These are phyloP conservation scores for Setaria italica DNA, from an alignment of 202 grass and related monocot species.

Conservation along the genomic window DNA sequence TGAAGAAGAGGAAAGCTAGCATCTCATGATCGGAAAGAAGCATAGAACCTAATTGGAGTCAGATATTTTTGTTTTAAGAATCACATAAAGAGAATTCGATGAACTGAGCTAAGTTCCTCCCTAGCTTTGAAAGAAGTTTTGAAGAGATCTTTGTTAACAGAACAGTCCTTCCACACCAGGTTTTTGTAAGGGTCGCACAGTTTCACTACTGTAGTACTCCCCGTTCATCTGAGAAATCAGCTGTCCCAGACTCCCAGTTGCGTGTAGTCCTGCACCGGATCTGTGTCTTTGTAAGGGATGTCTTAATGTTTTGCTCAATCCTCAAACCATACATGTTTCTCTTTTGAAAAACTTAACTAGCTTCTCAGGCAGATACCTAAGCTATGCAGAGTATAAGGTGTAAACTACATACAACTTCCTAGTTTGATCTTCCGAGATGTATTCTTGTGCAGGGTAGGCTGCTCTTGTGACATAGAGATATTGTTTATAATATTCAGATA, in stretches of 20 bases:
- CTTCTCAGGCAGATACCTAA: background rate
- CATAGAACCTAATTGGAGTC: background rate
- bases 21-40: background rate
- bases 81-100: background rate
- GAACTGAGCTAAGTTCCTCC: background rate
- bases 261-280: too few relatives aligned
- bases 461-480: background rate
- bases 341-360: background rate
- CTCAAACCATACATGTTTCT: background rate
- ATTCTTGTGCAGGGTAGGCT: background rate
- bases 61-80: background rate
- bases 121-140: background rate
- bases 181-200: too few relatives aligned
- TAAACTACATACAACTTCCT: background rate
- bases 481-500: background rate
- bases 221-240: too few relatives aligned
- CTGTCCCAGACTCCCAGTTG: too few relatives aligned
- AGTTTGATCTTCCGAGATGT: slow-evolving; percentile 11
- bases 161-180: background rate
- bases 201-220: too few relatives aligned
- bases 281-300: background rate
- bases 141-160: background rate
- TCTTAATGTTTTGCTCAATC: slow-evolving; percentile 23
- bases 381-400: background rate
- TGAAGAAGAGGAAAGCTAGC: background rate